Base-by-base conservation (phyloP, 2,329 filamentous ascomycete species). In the Sclerotinia borealis region DNA sequence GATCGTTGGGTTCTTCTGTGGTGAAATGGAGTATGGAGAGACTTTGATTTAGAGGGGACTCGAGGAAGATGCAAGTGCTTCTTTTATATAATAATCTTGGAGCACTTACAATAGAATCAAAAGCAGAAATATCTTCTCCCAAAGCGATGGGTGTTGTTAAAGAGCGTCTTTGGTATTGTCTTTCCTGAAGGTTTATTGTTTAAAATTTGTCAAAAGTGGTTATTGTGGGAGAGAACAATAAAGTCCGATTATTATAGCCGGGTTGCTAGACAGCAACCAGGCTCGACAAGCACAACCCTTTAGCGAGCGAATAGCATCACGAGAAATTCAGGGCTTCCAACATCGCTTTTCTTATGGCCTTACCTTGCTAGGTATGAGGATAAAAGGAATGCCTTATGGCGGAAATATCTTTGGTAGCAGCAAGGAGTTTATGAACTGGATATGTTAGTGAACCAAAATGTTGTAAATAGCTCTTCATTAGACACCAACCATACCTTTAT, bases 151-250 rank as follows among this genome's bases (percentile, higher is more conserved):
- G n/a, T 36, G n/a, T 56, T n/a, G 31, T 31, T 31, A 56, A 34
- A 56, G 27, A 56, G 52, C 13, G 37, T 43, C 27, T 19, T 15
- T 31, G 39, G 19, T 56, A 45, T 45, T 56, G 52, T 56, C 37
- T n/a, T 56, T 56, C 1, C 27, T 22, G 17, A 31, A 56, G 13
- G 31, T 19, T 27, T 36, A 45, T 56, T 45, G 25, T 56, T 13
- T 22, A 37, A 54, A 3, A 17, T 56, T 22, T 45, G n/a, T 56
- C 29, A 19, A 45, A 56, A 45, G 54, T 56, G 54, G 54, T 56
- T 45, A 56, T 56, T 56, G 54, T 56, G 54, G 8, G 54, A 34
- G n/a, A 56, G 54, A 45, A 56, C 39, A 56, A 45, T 56, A 34
- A 56, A 13, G 4, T 56, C 15, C 7, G 34, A 34, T 10, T 45